Evolutionary conservation across 768 basidiomycete species (phyloP).

Genomic region (Boletus subcaerulescens): DNA sequence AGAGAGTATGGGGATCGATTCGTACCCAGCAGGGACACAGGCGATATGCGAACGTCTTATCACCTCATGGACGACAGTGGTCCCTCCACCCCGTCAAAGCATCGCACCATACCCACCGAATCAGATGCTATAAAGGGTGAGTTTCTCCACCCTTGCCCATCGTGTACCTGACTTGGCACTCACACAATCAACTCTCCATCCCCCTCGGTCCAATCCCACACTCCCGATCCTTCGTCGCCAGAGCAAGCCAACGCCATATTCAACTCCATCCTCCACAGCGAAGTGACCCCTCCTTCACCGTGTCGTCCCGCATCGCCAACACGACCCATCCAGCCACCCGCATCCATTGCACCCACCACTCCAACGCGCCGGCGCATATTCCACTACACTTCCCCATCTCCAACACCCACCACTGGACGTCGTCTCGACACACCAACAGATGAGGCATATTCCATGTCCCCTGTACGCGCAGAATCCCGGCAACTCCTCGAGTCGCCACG

Average conservation of each 20-base stretch:
- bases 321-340: conserved; percentile 37
- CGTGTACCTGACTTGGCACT: neutral
- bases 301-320: conserved; percentile 61
- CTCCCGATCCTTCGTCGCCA: conserved; percentile 23
- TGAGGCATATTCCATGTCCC: conserved; percentile 86
- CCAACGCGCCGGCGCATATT: conserved; percentile 61
- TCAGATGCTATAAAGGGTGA: conserved; percentile 75
- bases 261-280: conserved; percentile 69
- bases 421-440: conserved; percentile 82
- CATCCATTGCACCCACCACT: conserved; percentile 42
- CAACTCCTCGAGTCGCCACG: conserved; percentile 82
- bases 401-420: conserved; percentile 43
- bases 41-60: conserved; percentile 61
- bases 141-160: conserved; percentile 3
- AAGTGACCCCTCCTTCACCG: conserved; percentile 73
- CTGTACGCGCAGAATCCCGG: conserved; percentile 81
- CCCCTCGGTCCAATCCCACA: conserved; percentile 21
- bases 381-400: conserved; percentile 61
- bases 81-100: conserved; percentile 58
- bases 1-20: conserved; percentile 58
- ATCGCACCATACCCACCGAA: conserved; percentile 62
- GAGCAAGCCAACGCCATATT: conserved; percentile 87
- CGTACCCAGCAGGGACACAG: conserved; percentile 57
- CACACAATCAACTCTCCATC: conserved; percentile 2
- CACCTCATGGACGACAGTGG: conserved; percentile 55